A percentile compares a stretch with the other conserved stretches of the same genome.
Conservation (phyloP, 2,329 filamentous ascomycete genomes). For the Hypomyces rosellus region DNA sequence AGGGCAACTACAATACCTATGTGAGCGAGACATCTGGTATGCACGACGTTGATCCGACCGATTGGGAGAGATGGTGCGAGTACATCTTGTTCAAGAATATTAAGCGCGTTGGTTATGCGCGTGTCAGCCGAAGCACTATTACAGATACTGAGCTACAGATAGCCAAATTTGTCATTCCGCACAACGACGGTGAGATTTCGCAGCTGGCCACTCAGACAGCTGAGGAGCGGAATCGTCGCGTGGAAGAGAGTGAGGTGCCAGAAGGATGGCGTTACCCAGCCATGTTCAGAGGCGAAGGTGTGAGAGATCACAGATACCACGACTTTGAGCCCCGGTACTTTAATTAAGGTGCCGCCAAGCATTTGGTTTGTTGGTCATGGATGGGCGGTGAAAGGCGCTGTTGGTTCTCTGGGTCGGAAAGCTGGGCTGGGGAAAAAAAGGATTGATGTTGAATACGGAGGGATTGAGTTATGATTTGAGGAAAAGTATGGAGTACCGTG, state of each 20-base stretch:
- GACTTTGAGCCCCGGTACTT: slow-evolving; percentile 87
- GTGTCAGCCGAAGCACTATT: slow-evolving; percentile 82
- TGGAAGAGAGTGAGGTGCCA: slow-evolving; percentile 68
- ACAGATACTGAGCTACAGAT: slow-evolving; percentile 97
- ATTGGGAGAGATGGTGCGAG: slow-evolving; percentile 99
- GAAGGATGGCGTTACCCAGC: slow-evolving; percentile 75
- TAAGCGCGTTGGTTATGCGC: slow-evolving; percentile 78
- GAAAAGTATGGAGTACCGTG: neutral
- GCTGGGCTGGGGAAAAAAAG: neutral
- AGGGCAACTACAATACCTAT: slow-evolving; percentile 97
- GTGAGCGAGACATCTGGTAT: slow-evolving; percentile 82
- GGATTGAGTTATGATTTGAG: neutral
- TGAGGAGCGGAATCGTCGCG: slow-evolving; percentile 51
- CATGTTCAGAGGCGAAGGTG: slow-evolving; percentile 77
- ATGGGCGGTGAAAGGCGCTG: neutral
- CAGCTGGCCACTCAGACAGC: slow-evolving; percentile 33
- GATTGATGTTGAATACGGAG: neutral
- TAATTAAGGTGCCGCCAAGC: slow-evolving; percentile 21
- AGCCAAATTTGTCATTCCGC: slow-evolving; percentile 84
- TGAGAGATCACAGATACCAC: slow-evolving; percentile 86
- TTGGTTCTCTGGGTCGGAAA: neutral
- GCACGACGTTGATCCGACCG: slow-evolving; percentile 85
- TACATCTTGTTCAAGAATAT: slow-evolving; percentile 95
- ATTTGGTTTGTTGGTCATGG: no score
- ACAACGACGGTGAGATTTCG: slow-evolving; percentile 49